Percentiles rank a stretch among this genome's conserved stretches.
phyloP scores from a whole-genome alignment of 768 basidiomycete genomes.

The Lepiota venenata region DNA sequence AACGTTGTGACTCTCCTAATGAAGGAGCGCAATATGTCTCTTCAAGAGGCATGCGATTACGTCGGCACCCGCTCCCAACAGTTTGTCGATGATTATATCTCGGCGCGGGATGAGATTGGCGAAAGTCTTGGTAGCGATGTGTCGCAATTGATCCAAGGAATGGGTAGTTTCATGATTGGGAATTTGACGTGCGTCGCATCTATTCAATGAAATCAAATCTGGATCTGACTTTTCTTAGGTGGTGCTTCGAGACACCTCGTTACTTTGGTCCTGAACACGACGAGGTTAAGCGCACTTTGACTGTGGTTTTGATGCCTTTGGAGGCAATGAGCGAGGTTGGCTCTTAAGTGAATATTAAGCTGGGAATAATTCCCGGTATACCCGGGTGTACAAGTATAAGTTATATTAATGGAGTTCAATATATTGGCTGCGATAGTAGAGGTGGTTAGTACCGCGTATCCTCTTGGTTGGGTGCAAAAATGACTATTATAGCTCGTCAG shows the following conservation, averaged over 20 bases:
- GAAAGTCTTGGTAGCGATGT: slow-evolving; percentile 44
- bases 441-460: too few relatives aligned
- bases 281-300: too few relatives aligned
- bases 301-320: too few relatives aligned
- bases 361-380: too few relatives aligned
- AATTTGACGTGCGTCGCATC: slow-evolving; percentile 45
- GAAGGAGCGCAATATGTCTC: slow-evolving; percentile 43
- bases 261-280: slow-evolving; percentile 56
- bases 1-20: slow-evolving; percentile 60
- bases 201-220: too few relatives aligned
- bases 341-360: too few relatives aligned
- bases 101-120: slow-evolving; percentile 42
- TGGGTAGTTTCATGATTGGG: slow-evolving; percentile 58
- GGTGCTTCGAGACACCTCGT: slow-evolving; percentile 66
- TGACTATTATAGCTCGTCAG: too few relatives aligned
- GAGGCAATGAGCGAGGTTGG: too few relatives aligned
- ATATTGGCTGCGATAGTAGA: too few relatives aligned
- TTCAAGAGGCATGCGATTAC: slow-evolving; percentile 58
- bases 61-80: slow-evolving; percentile 47
- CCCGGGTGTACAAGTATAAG: too few relatives aligned
- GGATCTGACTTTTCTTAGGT: slow-evolving; percentile 26
- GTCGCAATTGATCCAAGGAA: slow-evolving; percentile 46
- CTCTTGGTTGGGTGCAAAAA: too few relatives aligned
- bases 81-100: slow-evolving; percentile 47
- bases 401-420: too few relatives aligned